Base-by-base conservation (phyloP, 78 protist genomes). In the Diacronema lutheri region DNA sequence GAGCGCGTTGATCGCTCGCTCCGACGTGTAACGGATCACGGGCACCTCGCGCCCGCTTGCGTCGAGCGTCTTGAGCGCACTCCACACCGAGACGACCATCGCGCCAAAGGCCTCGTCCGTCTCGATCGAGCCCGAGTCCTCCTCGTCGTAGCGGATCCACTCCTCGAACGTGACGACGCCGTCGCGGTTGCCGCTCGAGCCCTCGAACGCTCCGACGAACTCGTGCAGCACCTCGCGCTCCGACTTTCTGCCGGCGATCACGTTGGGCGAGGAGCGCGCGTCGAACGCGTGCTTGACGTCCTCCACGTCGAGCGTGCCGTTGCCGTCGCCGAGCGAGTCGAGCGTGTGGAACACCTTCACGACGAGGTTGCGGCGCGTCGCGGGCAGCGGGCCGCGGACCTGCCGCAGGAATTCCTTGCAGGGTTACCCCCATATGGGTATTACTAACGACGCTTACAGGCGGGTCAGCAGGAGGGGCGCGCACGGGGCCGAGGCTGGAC, bases 31-130 rank as follows among this genome's bases (percentile, higher is more conserved):
- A 3, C 7, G 3, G 50, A 44, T 44, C 50, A 44, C 50, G 50
- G 16, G 3, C 50, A 44, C 50, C 50, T 44, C 50, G 50, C 50
- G 50, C 50, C 50, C 50, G 50, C 50, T 44, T 7, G 3, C 50
- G 50, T 44, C 50, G 50, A 44, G 50, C 50, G 50, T 44, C 50
- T 44, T 44, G 50, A 44, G 50, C 16, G 16, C 7, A 3, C 16
- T 6, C 87, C 87, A 84, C n/a, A 16, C 5, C 66, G 40, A 10
- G 64, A 6, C n/a, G 60, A 84, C 68, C 81, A 84, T 56, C 68
- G 68, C 20, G 31, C 37, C 87, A 41, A 84, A 84, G 66, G 66
- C 40, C 40, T 84, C 87, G 73, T 84, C 87, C 80, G 3, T 55
- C 37, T 84, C 87, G 46, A 84, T 84, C 37, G 79, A 33, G 23